A percentile compares a stretch with the other conserved stretches of the same genome.
phyloP scores from a whole-genome alignment of 2,329 filamentous ascomycete species.

The Alternaria panax region DNA sequence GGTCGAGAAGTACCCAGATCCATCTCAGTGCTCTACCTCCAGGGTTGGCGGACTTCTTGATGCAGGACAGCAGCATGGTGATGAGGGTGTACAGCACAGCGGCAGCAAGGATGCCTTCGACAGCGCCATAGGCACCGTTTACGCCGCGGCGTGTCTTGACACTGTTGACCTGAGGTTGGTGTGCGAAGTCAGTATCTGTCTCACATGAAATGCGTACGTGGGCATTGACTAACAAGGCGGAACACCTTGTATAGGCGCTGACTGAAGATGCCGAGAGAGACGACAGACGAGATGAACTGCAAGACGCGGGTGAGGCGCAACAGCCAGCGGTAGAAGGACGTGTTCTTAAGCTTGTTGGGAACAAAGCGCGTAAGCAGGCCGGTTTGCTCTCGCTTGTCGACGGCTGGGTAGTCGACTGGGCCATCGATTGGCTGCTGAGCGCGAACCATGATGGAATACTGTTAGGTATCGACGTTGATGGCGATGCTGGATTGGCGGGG shows the following conservation, averaged over 20 bases:
- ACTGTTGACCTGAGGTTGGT: too few species aligned
- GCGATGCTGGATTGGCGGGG: not conserved
- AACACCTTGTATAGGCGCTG: constrained; percentile 52
- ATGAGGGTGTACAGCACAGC: constrained; percentile 55
- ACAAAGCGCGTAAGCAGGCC: constrained; percentile 44
- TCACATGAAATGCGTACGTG: too few species aligned
- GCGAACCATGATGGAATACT: constrained; percentile 14
- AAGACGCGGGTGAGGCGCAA: constrained; percentile 51
- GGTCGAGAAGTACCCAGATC: constrained; percentile 52
- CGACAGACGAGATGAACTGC: constrained; percentile 55
- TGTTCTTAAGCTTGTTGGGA: constrained; percentile 32
- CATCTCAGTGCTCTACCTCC: constrained; percentile 48
- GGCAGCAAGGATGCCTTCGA: constrained; percentile 57
- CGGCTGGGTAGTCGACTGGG: constrained; percentile 22
- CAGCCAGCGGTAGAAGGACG: constrained; percentile 35
- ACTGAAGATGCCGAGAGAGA: constrained; percentile 56
- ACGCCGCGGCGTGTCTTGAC: constrained; percentile 40
- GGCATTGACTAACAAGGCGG: too few species aligned
- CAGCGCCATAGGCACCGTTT: constrained; percentile 48
- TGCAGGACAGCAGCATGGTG: constrained; percentile 45
- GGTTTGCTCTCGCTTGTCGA: constrained; percentile 31
- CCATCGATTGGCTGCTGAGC: constrained; percentile 19
- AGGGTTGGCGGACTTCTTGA: constrained; percentile 42
- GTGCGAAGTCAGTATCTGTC: too few species aligned
- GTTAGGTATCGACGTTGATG: not conserved